A percentile compares a stretch with the other conserved stretches of the same genome.
phyloP scores from a whole-genome alignment of 169 alveolate species.

The Eimeria brunetti region DNA sequence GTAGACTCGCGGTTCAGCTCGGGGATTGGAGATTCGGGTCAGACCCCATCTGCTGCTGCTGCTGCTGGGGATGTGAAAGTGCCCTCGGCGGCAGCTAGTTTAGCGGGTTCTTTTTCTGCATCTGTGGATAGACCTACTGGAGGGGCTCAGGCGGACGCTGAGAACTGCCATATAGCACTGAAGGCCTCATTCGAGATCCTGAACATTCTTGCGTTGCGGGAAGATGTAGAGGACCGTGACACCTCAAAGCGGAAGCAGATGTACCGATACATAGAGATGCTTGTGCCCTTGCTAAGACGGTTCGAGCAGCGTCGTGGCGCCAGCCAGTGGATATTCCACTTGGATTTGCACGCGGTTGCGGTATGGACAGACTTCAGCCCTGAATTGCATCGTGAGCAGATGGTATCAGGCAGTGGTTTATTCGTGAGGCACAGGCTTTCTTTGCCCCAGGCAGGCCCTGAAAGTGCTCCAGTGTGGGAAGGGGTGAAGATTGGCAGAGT shows the following conservation, averaged over 20 bases:
- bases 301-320: constrained; percentile 20
- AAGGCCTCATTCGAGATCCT: constrained; percentile 73
- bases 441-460: neutral
- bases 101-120: neutral
- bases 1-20: constrained; percentile 65
- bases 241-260: constrained; percentile 66
- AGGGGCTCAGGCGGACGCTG: constrained; percentile 47
- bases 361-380: constrained; percentile 61
- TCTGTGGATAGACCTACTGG: constrained; percentile 25
- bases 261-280: constrained; percentile 13
- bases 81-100: neutral
- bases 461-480: neutral
- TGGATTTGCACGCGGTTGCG: constrained; percentile 62
- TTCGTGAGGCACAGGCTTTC: neutral
- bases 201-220: constrained; percentile 73
- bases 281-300: constrained; percentile 25
- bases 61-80: constrained; percentile 17
- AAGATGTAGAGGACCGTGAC: constrained; percentile 35
- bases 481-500: constrained; percentile 63
- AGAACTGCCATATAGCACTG: constrained; percentile 35
- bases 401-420: constrained; percentile 13
- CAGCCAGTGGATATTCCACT: constrained; percentile 36
- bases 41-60: neutral
- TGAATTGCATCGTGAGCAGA: constrained; percentile 60
- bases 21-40: constrained; percentile 36